Percentiles rank a stretch among this genome's conserved stretches.
phyloP scores from a whole-genome alignment of 768 basidiomycete species.

The Leccinellum albellum region DNA sequence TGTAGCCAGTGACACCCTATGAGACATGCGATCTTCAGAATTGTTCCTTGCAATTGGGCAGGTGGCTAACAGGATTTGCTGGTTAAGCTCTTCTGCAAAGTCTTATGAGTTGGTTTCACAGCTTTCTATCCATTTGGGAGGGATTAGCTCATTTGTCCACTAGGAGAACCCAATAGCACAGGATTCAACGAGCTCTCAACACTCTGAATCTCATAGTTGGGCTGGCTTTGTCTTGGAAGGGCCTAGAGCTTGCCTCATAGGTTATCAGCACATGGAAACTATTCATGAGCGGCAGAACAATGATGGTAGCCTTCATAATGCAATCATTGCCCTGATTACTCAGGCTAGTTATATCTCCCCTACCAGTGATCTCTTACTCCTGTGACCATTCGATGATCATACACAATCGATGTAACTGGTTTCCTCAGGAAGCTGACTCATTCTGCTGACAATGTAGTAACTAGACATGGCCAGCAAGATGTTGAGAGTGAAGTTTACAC shows the following conservation, averaged over 20 bases:
- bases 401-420: background rate
- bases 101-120: constrained; percentile 9
- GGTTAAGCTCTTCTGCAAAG: background rate
- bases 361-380: constrained; percentile 11
- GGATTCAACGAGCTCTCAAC: background rate
- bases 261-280: constrained; percentile 3
- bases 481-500: background rate
- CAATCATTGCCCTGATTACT: background rate
- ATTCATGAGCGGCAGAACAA: background rate
- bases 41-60: background rate
- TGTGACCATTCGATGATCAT: constrained; percentile 5
- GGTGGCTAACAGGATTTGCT: background rate
- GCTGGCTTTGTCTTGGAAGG: background rate
- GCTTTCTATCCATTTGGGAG: background rate
- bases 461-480: background rate
- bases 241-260: background rate
- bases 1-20: background rate
- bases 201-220: background rate
- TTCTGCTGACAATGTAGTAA: background rate
- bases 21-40: background rate
- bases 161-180: background rate
- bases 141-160: background rate
- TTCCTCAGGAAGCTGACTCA: background rate
- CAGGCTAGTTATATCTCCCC: constrained; percentile 14
- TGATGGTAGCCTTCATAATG: background rate